Evolutionary conservation across 495 filamentous ascomycete species (phyloP), one percentile per base, ranked within the genome.

Genomic region (Aspergillus coremiiformis): DNA sequence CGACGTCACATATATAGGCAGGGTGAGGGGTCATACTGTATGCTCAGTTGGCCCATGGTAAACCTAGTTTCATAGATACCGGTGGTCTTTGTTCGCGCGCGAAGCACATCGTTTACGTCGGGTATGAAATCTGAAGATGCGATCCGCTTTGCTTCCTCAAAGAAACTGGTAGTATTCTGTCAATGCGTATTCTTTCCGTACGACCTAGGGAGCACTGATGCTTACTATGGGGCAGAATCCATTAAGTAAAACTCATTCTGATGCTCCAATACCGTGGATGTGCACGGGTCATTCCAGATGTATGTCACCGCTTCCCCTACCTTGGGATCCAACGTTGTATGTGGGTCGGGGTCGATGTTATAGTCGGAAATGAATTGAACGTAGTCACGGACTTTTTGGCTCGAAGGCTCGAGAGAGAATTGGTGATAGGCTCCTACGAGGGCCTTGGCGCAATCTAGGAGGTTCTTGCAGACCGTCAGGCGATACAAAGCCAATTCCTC

Each of bases 21-120:
- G 11, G 20, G 30, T 9, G 20, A 10, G 17, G 23, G 33, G 29
- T 69, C 89, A 62, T 84, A 97, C 93, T 98, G 93, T 74, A 98
- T 98, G 72, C 92, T 96, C 47, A 98, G 77, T 65, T 95, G 90
- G 12, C 90, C 93, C 93, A 98, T 98, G 44, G 88, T 86, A 68
- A 98, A 98, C 49, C 93, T 79, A 29, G 93, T 98, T 69, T 98
- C 93, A 67, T 96, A 98, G 56, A 98, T 98, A 78, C 93, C 93
- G 0, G 93, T 98, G n/a, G 93, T 98, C 74, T 98, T 98, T 23
- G 93, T 97, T 79, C 93, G 73, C 39, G 93, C 93, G 59, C 93
- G 84, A 30, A 98, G 79, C 29, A 98, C 92, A 67, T 97, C 93
- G 61, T 89, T 83, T 61, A 96, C 93, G 52, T 83, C 84, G 1